Conservation (phyloP, 2,329 filamentous ascomycete genomes). For the Phoma sp. region DNA sequence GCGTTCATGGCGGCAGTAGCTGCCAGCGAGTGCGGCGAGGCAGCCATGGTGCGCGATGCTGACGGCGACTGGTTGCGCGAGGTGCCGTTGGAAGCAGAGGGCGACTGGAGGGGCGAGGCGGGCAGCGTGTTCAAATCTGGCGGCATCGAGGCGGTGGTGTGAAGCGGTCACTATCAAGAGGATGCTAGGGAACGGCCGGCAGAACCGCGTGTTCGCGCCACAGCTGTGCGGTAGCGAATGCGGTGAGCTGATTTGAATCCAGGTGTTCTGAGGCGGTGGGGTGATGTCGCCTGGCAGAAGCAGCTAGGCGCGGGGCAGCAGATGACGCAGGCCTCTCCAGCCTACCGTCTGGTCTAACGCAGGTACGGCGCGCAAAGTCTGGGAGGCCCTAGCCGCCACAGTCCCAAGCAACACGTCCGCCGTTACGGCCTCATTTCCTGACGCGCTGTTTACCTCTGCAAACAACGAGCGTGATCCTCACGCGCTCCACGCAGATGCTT, state of each 20-base stretch:
- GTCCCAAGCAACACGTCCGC: constrained; percentile 11
- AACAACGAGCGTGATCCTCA: background rate
- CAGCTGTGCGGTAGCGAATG: constrained; percentile 3
- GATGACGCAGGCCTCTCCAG: constrained; percentile 4
- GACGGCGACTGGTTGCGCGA: constrained; percentile 39
- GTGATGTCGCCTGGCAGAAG: background rate
- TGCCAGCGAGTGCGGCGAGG: constrained; percentile 74
- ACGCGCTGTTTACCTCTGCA: constrained; percentile 7
- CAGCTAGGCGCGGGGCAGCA: constrained; percentile 1
- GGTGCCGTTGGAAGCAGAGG: constrained; percentile 34
- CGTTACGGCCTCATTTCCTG: constrained; percentile 9
- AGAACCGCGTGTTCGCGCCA: constrained; percentile 10
- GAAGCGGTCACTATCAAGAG: constrained; percentile 4
- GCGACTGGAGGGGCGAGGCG: constrained; percentile 54
- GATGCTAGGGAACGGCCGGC: background rate
- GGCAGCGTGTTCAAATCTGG: constrained; percentile 69
- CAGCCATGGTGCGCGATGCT: constrained; percentile 57
- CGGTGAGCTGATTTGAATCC: constrained; percentile 13
- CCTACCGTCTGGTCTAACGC: background rate
- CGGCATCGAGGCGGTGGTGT: constrained; percentile 48
- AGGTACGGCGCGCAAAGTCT: constrained; percentile 8
- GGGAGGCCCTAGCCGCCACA: background rate
- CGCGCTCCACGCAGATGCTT: background rate
- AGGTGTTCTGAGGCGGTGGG: constrained; percentile 5
- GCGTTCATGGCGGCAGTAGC: constrained; percentile 81